A percentile compares a stretch with the other conserved stretches of the same genome.
Evolutionary conservation across 805 yeast genomes (phyloP).

Genomic region (Hyphopichia homilentoma): DNA sequence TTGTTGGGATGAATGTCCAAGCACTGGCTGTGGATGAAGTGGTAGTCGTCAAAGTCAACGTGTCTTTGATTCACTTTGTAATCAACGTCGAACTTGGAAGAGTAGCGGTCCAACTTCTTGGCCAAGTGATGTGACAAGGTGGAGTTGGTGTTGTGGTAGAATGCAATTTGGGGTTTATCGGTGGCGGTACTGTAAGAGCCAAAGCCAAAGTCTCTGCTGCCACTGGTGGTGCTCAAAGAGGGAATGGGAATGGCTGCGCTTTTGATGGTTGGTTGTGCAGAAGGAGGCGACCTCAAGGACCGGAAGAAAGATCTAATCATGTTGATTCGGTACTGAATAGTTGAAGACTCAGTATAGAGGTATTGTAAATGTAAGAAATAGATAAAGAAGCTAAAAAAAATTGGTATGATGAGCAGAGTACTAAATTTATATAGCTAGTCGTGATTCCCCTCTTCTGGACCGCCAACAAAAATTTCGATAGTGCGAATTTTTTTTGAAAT

Average conservation of each 20-base stretch:
- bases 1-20: conserved; percentile 27
- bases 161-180: conserved; percentile 12
- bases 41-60: conserved; percentile 23
- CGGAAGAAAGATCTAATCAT: conserved; percentile 10
- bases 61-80: conserved; percentile 12
- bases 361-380: too few relatives aligned
- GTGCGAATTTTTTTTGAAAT: too few relatives aligned
- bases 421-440: too few relatives aligned
- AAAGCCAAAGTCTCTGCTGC: conserved; percentile 2
- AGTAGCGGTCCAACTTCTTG: conserved; percentile 9
- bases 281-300: conserved; percentile 3
- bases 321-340: too few relatives aligned
- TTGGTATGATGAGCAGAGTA: too few relatives aligned
- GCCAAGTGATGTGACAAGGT: conserved; percentile 19
- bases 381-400: too few relatives aligned
- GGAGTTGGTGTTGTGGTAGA: conserved; percentile 25
- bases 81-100: conserved; percentile 16
- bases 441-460: too few relatives aligned
- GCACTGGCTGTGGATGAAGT: conserved; percentile 22
- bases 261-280: background rate
- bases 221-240: background rate
- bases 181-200: background rate
- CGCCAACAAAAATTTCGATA: too few relatives aligned
- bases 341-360: too few relatives aligned
- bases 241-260: conserved; percentile 1